phyloP scores from a whole-genome alignment of 768 basidiomycete genomes.

The Mycena leptocephala region DNA sequence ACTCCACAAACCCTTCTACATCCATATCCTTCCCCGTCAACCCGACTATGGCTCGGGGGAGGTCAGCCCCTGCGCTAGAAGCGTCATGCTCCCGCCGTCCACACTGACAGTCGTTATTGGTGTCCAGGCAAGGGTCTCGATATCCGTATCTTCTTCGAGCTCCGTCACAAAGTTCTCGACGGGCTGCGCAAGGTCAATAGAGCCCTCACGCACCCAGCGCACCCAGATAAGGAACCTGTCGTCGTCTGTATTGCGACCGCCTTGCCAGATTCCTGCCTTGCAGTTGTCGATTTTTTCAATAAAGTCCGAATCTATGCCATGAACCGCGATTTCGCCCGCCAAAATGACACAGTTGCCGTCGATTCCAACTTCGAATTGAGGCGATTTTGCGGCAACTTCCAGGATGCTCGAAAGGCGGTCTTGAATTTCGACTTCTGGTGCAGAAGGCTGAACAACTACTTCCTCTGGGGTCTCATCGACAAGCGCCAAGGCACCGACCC shows the following conservation, averaged over 20 bases:
- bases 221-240: slow-evolving; percentile 21
- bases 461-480: slow-evolving; percentile 5
- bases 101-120: not conserved
- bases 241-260: not conserved
- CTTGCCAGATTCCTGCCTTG: slow-evolving; percentile 24
- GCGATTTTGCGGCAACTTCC: not conserved
- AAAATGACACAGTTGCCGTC: slow-evolving; percentile 15
- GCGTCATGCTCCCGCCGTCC: slow-evolving; percentile 13
- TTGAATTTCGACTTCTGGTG: not conserved
- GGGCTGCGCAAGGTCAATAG: slow-evolving; percentile 20
- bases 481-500: slow-evolving; percentile 15
- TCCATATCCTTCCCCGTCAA: slow-evolving; percentile 10
- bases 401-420: slow-evolving; percentile 16
- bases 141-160: not conserved
- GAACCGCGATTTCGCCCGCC: slow-evolving; percentile 17
- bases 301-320: slow-evolving; percentile 1
- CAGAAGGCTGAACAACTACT: not conserved
- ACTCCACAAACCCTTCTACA: slow-evolving; percentile 7
- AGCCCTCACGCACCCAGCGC: slow-evolving; percentile 15
- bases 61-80: slow-evolving; percentile 5
- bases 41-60: slow-evolving; percentile 1
- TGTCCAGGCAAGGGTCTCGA: not conserved
- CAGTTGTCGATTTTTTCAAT: slow-evolving; percentile 13
- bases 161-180: not conserved
- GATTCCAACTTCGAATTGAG: slow-evolving; percentile 23